Base-by-base conservation (phyloP, 495 filamentous ascomycete species). In the Trichoderma asperelloides region DNA sequence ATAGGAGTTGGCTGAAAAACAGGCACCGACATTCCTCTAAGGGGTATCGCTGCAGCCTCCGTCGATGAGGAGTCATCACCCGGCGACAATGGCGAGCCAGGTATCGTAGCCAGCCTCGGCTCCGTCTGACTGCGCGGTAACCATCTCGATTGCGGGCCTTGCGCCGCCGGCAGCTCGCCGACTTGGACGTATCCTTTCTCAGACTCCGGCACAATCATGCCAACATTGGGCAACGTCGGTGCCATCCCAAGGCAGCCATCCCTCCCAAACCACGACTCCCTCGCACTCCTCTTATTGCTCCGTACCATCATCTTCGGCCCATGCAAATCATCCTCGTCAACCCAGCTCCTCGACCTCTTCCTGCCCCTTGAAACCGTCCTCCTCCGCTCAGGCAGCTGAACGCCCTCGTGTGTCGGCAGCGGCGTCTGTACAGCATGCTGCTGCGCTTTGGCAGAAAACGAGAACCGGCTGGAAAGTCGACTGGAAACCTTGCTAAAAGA, bases 281-380 rank as follows among this genome's bases (percentile, higher is more conserved):
- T 27, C 23, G 27, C 55, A 25, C 15, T 60, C 15, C 62, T 5
- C 62, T 23, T 37, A 37, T 37, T 21, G n/a, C 15, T 39, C 33
- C 33, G 0, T 13, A 18, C 16, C 30, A 63, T n/a, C n/a, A 37
- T 43, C 33, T 21, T 64, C 21, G 62, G 62, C 18, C 62, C 62
- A 23, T 64, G 62, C 62, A 40, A 9, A 13, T 64, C 62, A 12
- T 64, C 62, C 33, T 64, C 62, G 21, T 64, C 62, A 5, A 64
- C 62, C 62, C 62, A 64, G 18, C 33, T 64, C 16, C 62, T n/a
- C 62, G 62, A 64, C 30, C 62, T 40, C 33, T 43, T 43, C 62
- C 62, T 64, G 30, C 62, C 62, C 30, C 30, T 40, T 0, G 55
- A 60, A 30, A 60, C 55, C 23, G 55, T 60, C 23, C 55, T 27